Base-by-base conservation (phyloP, 257 asterid genomes). In the Apocynum venetum region DNA sequence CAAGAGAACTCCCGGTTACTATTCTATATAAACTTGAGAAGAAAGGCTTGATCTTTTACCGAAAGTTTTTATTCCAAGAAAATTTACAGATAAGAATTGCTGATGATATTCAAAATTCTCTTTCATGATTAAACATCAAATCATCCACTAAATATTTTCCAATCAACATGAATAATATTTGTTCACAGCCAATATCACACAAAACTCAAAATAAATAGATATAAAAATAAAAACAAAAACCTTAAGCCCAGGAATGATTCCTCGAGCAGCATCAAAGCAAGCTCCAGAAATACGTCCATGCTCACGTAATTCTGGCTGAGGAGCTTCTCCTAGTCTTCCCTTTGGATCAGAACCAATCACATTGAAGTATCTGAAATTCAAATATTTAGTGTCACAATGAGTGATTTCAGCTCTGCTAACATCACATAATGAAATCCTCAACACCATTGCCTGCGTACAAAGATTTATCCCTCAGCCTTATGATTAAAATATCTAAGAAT, bases 281-380 rank as follows among this genome's bases (percentile, higher is more conserved):
- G 98, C 98, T 49, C 98, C 98, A 7, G 98, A 93, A 74, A 93
- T 93, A 48, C 98, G 85, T 65, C 98, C 98, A 79, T 93, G 98
- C 75, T 93, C 97, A 6, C 97, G 96, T 20, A 93, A 86, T 81
- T 93, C 98, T 4, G 98, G 96, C 5, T 87, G 91, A 79, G 98
- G 98, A 83, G 98, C 97, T 91, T 93, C 98, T 71, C 98, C 98
- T 3, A 93, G 90, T 83, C 93, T 83, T 91, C 98, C 98, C 85
- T 87, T 96, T 6, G 98, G 97, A 83, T 91, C 97, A 13, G 97
- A 93, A 79, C 89, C 89, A 76, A 85, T 85, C 75, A 85, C 89
- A 73, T 85, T 85, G 81, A 85, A 85, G 87, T 86, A 86, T 65
- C 86, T 83, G 83, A 11, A 80, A 77, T 77, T 78, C 63, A 60